Evolutionary conservation across 495 filamentous ascomycete genomes (phyloP).

Genomic region (Podospora bellae-mahoneyi): DNA sequence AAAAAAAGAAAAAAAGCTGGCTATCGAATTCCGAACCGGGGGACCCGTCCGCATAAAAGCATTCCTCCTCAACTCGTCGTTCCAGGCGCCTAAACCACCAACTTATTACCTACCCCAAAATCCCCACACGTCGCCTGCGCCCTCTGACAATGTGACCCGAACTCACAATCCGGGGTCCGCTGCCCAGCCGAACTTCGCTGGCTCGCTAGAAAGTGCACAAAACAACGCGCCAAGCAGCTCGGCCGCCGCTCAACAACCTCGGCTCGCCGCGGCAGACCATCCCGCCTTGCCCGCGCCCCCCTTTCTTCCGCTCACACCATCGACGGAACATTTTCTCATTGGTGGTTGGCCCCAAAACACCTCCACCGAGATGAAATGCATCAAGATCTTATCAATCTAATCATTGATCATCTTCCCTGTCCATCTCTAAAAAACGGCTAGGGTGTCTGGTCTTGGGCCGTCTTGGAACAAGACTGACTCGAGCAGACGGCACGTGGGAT

Average conservation of each 20-base stretch:
- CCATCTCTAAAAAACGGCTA: background rate
- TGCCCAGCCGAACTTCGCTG: background rate
- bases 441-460: background rate
- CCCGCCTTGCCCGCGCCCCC: too few species aligned
- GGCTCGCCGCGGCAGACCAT: background rate
- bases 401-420: background rate
- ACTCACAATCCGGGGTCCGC: background rate
- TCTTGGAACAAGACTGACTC: background rate
- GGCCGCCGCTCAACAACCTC: background rate
- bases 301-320: background rate
- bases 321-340: background rate
- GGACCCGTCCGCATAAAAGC: background rate
- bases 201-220: too few species aligned
- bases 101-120: background rate
- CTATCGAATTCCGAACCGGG: background rate
- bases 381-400: constrained; percentile 9
- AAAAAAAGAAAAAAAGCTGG: background rate
- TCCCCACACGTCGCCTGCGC: background rate
- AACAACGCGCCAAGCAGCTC: background rate
- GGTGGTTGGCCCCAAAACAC: background rate
- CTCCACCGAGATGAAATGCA: background rate
- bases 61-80: background rate
- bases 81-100: background rate
- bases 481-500: background rate
- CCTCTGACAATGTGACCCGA: background rate